These are phyloP conservation scores for Exophiala sp. DNA, from an alignment of 2,329 filamentous ascomycete genomes.

Conservation along the genomic window DNA sequence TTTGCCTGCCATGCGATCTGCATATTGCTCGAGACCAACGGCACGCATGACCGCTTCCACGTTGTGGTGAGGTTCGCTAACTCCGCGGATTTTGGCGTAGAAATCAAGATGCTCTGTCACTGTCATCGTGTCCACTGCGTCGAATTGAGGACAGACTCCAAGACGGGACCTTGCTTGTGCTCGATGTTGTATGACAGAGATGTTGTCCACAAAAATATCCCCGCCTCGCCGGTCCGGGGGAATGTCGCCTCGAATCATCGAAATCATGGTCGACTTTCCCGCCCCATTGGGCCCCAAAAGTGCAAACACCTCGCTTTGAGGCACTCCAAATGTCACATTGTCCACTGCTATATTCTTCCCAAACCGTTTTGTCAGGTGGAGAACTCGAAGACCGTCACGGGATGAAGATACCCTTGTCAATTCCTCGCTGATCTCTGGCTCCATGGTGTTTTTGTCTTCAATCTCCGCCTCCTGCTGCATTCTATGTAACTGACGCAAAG, in stretches of 20 bases:
- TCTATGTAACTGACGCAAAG: constrained; percentile 49
- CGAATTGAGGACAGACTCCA: constrained; percentile 86
- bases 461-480: constrained; percentile 42
- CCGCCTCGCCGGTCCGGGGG: constrained; percentile 65
- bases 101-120: constrained; percentile 80
- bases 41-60: constrained; percentile 71
- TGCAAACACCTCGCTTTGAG: constrained; percentile 76
- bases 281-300: constrained; percentile 86
- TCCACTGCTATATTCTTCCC: constrained; percentile 73
- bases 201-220: constrained; percentile 72
- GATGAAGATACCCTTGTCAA: constrained; percentile 55
- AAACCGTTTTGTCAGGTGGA: constrained; percentile 76
- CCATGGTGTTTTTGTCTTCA: constrained; percentile 34
- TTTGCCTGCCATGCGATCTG: constrained; percentile 66
- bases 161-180: constrained; percentile 68
- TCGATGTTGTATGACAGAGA: constrained; percentile 66
- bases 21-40: constrained; percentile 68
- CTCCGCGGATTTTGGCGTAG: constrained; percentile 78
- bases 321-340: constrained; percentile 77
- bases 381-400: constrained; percentile 66
- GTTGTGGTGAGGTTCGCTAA: constrained; percentile 68
- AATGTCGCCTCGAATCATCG: constrained; percentile 81
- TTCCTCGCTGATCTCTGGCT: constrained; percentile 61
- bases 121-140: constrained; percentile 86
- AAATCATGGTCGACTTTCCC: constrained; percentile 85